These are phyloP conservation scores for Ophiocordyceps robertsii DNA, from an alignment of 2,329 filamentous ascomycete species.

Conservation along the genomic window DNA sequence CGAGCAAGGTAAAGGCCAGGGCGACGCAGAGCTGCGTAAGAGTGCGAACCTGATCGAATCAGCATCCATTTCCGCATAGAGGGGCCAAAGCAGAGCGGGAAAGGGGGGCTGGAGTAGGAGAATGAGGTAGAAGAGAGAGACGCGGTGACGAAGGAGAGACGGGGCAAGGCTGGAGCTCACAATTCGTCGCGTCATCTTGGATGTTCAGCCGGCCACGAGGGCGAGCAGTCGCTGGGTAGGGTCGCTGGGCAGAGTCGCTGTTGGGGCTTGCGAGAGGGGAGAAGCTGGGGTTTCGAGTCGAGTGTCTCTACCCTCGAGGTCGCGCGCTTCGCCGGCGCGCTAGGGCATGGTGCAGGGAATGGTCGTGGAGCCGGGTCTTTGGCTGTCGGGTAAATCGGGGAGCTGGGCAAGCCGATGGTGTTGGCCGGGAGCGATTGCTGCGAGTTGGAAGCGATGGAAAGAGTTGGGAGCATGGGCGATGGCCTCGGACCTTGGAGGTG, in stretches of 20 bases:
- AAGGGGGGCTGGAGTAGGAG: background rate
- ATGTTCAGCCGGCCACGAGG: too few relatives aligned
- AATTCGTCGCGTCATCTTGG: conserved; percentile 22
- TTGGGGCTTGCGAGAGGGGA: background rate
- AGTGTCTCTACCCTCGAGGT: background rate
- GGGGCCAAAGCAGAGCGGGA: too few relatives aligned
- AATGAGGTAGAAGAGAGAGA: background rate
- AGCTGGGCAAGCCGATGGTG: background rate
- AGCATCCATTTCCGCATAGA: too few relatives aligned
- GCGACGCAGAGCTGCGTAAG: conserved; percentile 62
- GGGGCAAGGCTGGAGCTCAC: conserved; percentile 11
- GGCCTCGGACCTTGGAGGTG: too few relatives aligned
- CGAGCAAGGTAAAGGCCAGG: conserved; percentile 50
- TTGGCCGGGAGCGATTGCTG: background rate
- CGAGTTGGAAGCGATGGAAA: too few relatives aligned
- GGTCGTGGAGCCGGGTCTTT: too few relatives aligned
- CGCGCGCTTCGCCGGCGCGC: background rate
- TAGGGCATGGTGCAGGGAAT: conserved; percentile 2
- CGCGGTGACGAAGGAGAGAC: background rate
- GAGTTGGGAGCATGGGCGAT: too few relatives aligned
- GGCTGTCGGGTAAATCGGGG: background rate
- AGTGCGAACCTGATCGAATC: conserved; percentile 41
- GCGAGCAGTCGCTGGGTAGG: too few relatives aligned
- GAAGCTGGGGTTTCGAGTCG: background rate
- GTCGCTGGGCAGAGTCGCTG: background rate